Evolutionary conservation across 2,329 filamentous ascomycete species (phyloP).

Genomic region (Chrysoporthe puriensis): DNA sequence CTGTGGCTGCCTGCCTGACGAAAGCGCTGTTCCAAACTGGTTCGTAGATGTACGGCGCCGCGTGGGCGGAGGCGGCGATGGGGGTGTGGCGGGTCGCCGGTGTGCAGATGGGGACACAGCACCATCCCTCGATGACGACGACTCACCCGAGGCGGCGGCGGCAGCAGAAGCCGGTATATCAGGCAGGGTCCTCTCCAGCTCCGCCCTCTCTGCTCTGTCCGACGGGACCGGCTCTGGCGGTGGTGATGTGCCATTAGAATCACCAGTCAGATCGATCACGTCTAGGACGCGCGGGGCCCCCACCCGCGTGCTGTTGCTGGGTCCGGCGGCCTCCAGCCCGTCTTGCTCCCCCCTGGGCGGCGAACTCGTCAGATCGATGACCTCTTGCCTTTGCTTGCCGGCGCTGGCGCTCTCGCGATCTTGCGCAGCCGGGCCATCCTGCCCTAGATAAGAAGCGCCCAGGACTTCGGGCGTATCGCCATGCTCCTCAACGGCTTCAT

Average conservation of each 20-base stretch:
- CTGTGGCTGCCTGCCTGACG: background rate
- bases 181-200: conserved; percentile 26
- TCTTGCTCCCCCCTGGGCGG: conserved; percentile 3
- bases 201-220: conserved; percentile 12
- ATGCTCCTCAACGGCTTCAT: conserved; percentile 17
- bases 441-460: conserved; percentile 13
- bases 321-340: background rate
- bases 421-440: background rate
- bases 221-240: conserved; percentile 8
- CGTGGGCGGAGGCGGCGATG: conserved; percentile 25
- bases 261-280: conserved; percentile 28
- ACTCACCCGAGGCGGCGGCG: conserved; percentile 2
- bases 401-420: conserved; percentile 9
- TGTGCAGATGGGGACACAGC: conserved; percentile 18
- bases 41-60: conserved; percentile 27
- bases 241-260: background rate
- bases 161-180: conserved; percentile 11
- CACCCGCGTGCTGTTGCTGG: conserved; percentile 7
- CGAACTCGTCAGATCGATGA: conserved; percentile 22
- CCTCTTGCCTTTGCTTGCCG: conserved; percentile 5
- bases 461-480: background rate
- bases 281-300: conserved; percentile 7
- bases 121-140: conserved; percentile 10
- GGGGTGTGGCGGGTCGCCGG: conserved; percentile 26
- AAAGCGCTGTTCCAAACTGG: background rate